Evolutionary conservation across 495 filamentous ascomycete species (phyloP).

Genomic region (Daldinia loculata): DNA sequence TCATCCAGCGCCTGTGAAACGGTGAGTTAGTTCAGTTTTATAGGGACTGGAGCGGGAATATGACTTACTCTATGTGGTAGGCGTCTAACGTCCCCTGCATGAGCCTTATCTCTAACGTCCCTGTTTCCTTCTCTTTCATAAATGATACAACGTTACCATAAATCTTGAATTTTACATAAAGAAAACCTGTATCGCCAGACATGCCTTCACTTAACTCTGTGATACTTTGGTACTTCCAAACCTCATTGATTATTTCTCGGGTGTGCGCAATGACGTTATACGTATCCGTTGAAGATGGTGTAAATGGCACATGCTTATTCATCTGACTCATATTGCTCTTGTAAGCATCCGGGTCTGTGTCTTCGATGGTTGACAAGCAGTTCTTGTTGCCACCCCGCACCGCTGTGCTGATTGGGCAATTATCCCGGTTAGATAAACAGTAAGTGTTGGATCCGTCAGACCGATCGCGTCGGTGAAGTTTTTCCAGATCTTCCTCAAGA

Average conservation of each 20-base stretch:
- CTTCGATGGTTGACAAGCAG: neutral
- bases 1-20: conserved; percentile 24
- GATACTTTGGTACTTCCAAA: conserved; percentile 35
- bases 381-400: neutral
- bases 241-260: neutral
- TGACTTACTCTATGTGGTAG: conserved; percentile 29
- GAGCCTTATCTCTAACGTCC: conserved; percentile 34
- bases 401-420: neutral
- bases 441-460: neutral
- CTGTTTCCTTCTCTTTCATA: neutral
- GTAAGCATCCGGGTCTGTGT: neutral
- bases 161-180: conserved; percentile 5
- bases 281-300: neutral
- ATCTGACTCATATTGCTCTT: neutral
- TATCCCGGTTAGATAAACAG: neutral
- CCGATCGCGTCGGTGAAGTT: conserved; percentile 19
- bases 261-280: neutral
- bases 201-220: neutral
- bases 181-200: neutral
- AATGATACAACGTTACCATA: neutral
- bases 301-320: neutral
- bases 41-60: neutral
- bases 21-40: conserved; percentile 7
- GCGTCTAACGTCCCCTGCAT: conserved; percentile 42
- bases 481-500: conserved; percentile 5